Evolutionary conservation across 2,329 filamentous ascomycete genomes (phyloP), one percentile per base, ranked within the genome.

Genomic region (Fusarium incarnatum): DNA sequence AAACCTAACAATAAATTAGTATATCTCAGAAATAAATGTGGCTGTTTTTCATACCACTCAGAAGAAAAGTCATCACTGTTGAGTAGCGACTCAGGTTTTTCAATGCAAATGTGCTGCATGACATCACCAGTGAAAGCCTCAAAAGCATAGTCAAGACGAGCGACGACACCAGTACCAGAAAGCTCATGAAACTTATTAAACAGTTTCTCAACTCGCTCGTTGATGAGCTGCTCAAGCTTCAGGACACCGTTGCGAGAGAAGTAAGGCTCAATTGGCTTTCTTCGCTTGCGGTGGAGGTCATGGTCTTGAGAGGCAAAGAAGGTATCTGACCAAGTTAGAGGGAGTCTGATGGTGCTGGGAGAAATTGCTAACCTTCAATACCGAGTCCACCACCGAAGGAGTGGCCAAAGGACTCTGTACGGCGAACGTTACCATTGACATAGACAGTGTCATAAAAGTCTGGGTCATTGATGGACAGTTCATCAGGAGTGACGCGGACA

Each of bases 241-340:
- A 48, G 12, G 6, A 48, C 46, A 22, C 46, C 46, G 5, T 32
- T 48, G 9, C 46, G 46, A 9, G 46, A 48, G 27, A 48, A 48
- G 27, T 48, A 48, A 18, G 46, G 46, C 15, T 48, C 46, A 12
- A 48, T 32, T 8, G 46, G 46, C 20, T 48, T 48, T 48, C 46
- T 48, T 23, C 46, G 20, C 27, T 48, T 48, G 15, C 46, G 46
- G n/a, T 48, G 46, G 10, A 48, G 27, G 15, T 48, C 46, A 32
- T 48, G 46, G 15, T 48, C 46, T 16, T 48, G 46, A 9, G 46
- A 32, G 15, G 46, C 46, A 11, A 48, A 48, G 46, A 48, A 48
- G n/a, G 46, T 48, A 2, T 48, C 46, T 48, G 5, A 5, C 2
- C 5, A 22, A 4, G 18, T 48, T 23, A 30, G 46, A 11, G 6